Evolutionary conservation across 1,139 yeast species (phyloP), one percentile per base, ranked within the genome.

Genomic region (Hanseniaspora gamundiae): DNA sequence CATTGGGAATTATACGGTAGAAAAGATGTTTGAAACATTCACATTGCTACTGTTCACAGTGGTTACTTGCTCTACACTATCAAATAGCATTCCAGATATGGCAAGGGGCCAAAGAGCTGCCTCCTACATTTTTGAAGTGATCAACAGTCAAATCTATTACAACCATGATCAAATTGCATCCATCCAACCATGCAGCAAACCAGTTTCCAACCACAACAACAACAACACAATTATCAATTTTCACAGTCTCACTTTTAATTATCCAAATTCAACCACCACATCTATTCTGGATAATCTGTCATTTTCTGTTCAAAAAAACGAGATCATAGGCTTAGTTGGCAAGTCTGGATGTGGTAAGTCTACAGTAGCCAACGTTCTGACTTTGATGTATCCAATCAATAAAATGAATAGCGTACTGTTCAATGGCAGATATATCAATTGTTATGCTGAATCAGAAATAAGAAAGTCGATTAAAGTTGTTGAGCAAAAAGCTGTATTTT

Each of bases 281-380:
- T 49, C 44, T 1, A 64, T 71, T 1, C 62, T 78, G 35, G 59
- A 61, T 2, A 55, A 67, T 19, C 50, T 78, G 2, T 58, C 59
- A 11, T 66, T 83, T 40, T 45, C 48, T 0, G 57, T 85, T 1
- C 45, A 54, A 1, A 59, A 63, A 14, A 72, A 74, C 29, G 73
- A 76, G 48, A 68, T 73, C 1, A 66, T 80, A 35, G 88, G 82
- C 1, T 60, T 85, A 4, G 73, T 78, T 11, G 95, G 94, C 1
- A 76, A 71, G 45, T 80, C 93, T 7, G 95, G 95, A 0, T 72
- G 80, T 20, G 95, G 95, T 0, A 85, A 85, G 60, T 79, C 91
- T 0, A 83, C 94, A 0, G 54, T 84, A 2, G 58, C 74, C 0
- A 67, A 71, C 2, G 54, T 84, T 8, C 51, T 83, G 1, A 62